Conservation (phyloP, 371 early-diverging fungal genomes). For the Mortierella sp. region DNA sequence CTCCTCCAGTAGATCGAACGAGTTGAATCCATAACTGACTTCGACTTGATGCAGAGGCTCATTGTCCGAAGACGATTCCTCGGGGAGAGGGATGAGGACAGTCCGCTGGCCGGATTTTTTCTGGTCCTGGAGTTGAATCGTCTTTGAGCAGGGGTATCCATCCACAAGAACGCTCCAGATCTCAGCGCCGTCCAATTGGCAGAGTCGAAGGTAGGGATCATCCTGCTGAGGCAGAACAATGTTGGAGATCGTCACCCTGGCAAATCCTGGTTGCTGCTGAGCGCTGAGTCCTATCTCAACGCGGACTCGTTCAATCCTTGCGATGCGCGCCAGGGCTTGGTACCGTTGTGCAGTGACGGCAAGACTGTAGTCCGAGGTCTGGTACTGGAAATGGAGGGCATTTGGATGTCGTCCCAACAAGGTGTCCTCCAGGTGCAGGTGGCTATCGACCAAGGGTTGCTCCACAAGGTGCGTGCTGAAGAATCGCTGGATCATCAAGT, state of each 20-base stretch:
- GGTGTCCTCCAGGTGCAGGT: constrained; percentile 17
- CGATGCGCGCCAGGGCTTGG: constrained; percentile 42
- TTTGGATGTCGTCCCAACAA: constrained; percentile 14
- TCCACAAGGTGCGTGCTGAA: constrained; percentile 20
- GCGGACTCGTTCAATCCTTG: constrained; percentile 46
- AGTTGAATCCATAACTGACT: constrained; percentile 50
- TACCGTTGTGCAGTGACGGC: constrained; percentile 36
- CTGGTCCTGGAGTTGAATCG: constrained; percentile 28
- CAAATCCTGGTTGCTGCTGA: constrained; percentile 46
- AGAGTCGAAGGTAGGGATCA: constrained; percentile 39
- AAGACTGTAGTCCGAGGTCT: constrained; percentile 29
- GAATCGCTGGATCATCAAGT: constrained; percentile 33
- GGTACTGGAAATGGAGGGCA: constrained; percentile 26
- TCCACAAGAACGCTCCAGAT: constrained; percentile 51
- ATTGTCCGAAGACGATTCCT: constrained; percentile 7
- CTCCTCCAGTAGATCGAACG: constrained; percentile 27
- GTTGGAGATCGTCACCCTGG: constrained; percentile 27
- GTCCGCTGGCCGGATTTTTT: constrained; percentile 23
- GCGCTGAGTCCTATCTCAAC: constrained; percentile 44
- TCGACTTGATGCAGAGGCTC: constrained; percentile 36
- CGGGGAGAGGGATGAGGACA: constrained; percentile 42
- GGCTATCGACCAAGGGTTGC: constrained; percentile 10
- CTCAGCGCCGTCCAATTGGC: constrained; percentile 45
- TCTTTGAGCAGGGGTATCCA: constrained; percentile 38
- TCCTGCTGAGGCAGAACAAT: constrained; percentile 39